Evolutionary conservation across 164 flowering plant species (phyloP), one percentile per base, ranked within the genome.

Genomic region (Santalum album): DNA sequence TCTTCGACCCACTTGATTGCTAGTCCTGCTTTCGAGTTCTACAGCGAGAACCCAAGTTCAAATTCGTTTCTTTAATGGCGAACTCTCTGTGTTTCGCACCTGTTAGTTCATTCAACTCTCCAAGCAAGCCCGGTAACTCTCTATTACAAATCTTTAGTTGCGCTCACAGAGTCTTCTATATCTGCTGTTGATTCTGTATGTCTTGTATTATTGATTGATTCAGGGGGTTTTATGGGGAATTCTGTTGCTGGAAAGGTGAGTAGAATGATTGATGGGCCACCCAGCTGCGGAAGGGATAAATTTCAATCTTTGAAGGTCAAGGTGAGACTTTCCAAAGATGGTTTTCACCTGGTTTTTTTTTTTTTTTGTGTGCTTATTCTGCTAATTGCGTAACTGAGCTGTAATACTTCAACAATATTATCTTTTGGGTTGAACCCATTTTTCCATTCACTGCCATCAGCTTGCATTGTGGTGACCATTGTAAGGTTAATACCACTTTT

Each of bases 81-180:
- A 72, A 55, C 50, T 58, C 82, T 55, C 49, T 80, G 0, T 75
- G 71, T 60, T 69, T 68, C 61, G 39, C 75, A 16, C 65, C 78
- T 43, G 27, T 66, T 12, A 69, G 59, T 49, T 64, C 82, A 61
- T 54, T 64, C 49, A 66, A 60, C 1, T 18, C 75, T 56, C 53
- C 73, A 9, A 54, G 32, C 62, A 80, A 67, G 65, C 75, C 79
- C 55, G 82, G 90, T 83, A 59, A 29, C 35, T 50, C 39, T 40
- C 58, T 40, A 38, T 14, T 38, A 38, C 12, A 38, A 38, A 2
- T 16, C 42, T 38, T 38, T 11, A 38, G 0, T 9, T 15, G 9
- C 3, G 12, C 42, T 0, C 14, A 9, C 3, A 38, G 7, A 38
- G 4, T 15, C 42, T 38, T 14, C 17, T 9, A 24, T 23, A 49